Evolutionary conservation across 768 basidiomycete species (phyloP).

Genomic region (Aureoboletus auriporus): DNA sequence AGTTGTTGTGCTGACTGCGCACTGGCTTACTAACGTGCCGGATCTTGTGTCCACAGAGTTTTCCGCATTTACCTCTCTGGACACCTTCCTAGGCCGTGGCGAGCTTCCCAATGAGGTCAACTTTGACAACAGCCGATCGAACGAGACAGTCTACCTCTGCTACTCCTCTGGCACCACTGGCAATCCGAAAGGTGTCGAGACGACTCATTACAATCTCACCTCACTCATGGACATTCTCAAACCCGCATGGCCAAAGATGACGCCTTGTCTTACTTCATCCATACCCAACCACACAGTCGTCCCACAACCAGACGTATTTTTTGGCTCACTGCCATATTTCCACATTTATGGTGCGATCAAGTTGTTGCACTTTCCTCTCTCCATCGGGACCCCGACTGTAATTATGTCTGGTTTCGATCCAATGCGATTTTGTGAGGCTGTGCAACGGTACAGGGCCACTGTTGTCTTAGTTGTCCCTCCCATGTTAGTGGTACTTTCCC

Average conservation of each 20-base stretch:
- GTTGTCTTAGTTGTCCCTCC: slow-evolving; percentile 69
- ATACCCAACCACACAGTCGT: not conserved
- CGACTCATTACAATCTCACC: slow-evolving; percentile 66
- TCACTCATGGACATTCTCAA: slow-evolving; percentile 51
- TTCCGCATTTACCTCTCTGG: slow-evolving; percentile 36
- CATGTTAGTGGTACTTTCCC: slow-evolving; percentile 70
- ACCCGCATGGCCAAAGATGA: slow-evolving; percentile 40
- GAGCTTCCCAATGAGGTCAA: slow-evolving; percentile 48
- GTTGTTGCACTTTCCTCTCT: slow-evolving; percentile 57
- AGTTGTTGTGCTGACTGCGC: slow-evolving; percentile 52
- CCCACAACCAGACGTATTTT: slow-evolving; percentile 40
- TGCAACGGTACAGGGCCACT: slow-evolving; percentile 64
- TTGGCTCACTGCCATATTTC: slow-evolving; percentile 62
- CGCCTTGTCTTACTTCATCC: slow-evolving; percentile 22
- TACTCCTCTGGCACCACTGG: slow-evolving; percentile 73
- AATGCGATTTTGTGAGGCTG: slow-evolving; percentile 54
- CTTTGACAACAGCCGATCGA: slow-evolving; percentile 47
- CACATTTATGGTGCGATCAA: slow-evolving; percentile 59
- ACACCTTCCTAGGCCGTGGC: slow-evolving; percentile 51
- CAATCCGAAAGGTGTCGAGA: slow-evolving; percentile 70
- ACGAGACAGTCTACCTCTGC: slow-evolving; percentile 63
- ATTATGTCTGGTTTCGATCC: slow-evolving; percentile 74
- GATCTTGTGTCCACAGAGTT: slow-evolving; percentile 31
- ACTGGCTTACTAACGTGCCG: slow-evolving; percentile 39
- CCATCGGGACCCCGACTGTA: slow-evolving; percentile 46